Base-by-base conservation (phyloP, 179 eudicot genomes). In the Nepenthes alata region DNA sequence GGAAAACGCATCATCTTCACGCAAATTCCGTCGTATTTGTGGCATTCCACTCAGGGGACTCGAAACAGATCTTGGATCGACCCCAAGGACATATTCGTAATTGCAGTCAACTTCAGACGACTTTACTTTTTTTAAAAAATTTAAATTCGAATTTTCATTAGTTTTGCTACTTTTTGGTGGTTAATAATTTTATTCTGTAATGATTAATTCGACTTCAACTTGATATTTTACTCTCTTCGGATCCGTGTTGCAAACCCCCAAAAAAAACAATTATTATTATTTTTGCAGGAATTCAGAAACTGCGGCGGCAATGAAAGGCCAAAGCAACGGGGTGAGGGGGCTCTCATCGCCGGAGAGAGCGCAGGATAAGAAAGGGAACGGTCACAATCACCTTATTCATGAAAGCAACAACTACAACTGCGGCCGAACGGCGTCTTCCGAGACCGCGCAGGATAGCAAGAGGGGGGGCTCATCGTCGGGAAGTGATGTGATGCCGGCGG, bases 261-360 rank as follows among this genome's bases (percentile, higher is more conserved):
- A 2, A 55, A 11, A 9, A 11, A 7, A 2, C 0, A 25, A 25
- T 25, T 25, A 0, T 25, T 25, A 25, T 25, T 11, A 6, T 35
- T 25, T 57, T 15, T 14, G 44, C 63, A 87, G 91, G 78, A 87
- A 83, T 70, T 70, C 89, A 14, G 95, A 85, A 47, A 68, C 61
- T 45, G 68, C 80, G 75, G 61, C 75, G 69, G 87, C 70, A 36
- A 87, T 87, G 97, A 89, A 84, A 71, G 84, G 79, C 16, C 82
- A 76, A 39, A 67, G 65, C 62, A 78, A 76, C 72, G 80, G 86
- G 5, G 75, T 78, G 35, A 67, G 78, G 63, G 79, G 81, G 54
- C 44, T 84, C 59, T 66, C 71, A 10, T 83, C 89, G 5, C 87
- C 89, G 50, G 89, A 86, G 4, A 81, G 81, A 64, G 78, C 63